Evolutionary conservation across 2,329 filamentous ascomycete species (phyloP), one percentile per base, ranked within the genome.

Genomic region (Aspergillus quadricinctus): DNA sequence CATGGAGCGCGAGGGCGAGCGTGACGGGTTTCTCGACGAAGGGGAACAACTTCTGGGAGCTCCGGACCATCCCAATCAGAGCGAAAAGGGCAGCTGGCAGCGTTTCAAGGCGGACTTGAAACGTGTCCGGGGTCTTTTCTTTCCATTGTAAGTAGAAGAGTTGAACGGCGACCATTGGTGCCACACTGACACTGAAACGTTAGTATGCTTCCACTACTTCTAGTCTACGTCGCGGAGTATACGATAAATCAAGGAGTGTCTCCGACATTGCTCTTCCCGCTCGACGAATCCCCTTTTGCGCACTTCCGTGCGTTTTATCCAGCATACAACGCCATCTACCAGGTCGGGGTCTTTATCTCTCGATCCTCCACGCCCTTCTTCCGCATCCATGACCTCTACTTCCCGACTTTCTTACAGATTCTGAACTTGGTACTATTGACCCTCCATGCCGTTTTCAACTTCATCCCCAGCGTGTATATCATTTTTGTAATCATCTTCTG

Each of bases 221-320:
- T 97, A 17, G 94, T 99, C 29, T 99, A 97, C 72, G 83, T 97
- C 37, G 91, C 92, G 55, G 94, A 99, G 77, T 99, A 99, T 72
- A 95, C 90, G 54, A 97, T 97, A 74, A 97, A 97, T 76, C 92
- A 96, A 77, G 93, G 92, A 37, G 91, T 97, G 0, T 81, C 91
- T 0, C 93, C 94, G 0, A 96, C 92, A 0, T 79, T 97, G 0
- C 83, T 99, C 4, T 99, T 96, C 69, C 91, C 92, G 0, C 79
- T 97, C 0, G 69, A 80, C 1, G 75, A 82, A 10, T 88, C 89
- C 1, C 94, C 94, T 0, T 97, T 97, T 71, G 76, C 78, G 31
- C 84, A 90, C 63, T 94, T 87, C 70, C 87, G 93, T 43, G 88
- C 87, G 31, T 97, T 97, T 72, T 99, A 99, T 68, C 92, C 93